A percentile compares a stretch with the other conserved stretches of the same genome.
Evolutionary conservation across 495 filamentous ascomycete species (phyloP).

Genomic region (Sordaria brevicollis): DNA sequence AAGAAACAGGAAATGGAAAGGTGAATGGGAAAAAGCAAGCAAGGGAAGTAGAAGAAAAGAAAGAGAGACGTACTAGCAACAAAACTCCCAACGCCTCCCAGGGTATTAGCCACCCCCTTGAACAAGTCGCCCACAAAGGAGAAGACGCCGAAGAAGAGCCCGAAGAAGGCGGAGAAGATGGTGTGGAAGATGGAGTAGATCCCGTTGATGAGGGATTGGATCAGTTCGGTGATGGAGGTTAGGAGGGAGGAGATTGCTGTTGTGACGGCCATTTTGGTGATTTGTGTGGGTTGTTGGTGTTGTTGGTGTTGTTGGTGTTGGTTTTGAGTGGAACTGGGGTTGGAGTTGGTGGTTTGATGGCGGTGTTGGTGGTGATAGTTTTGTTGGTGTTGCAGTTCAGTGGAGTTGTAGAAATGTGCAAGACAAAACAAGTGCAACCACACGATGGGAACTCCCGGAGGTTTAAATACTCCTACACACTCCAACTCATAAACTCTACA

Average conservation of each 20-base stretch:
- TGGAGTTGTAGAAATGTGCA: background rate
- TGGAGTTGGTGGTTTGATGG: background rate
- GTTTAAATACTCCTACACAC: background rate
- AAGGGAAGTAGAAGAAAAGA: background rate
- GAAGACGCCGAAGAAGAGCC: constrained; percentile 19
- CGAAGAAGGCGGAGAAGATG: constrained; percentile 14
- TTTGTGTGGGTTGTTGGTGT: background rate
- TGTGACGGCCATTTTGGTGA: constrained; percentile 23
- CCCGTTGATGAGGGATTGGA: constrained; percentile 18
- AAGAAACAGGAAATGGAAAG: background rate
- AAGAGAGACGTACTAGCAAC: constrained; percentile 16
- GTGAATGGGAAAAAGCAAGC: background rate
- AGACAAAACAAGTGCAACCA: background rate
- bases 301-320: background rate
- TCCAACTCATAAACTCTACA: background rate
- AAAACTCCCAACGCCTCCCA: constrained; percentile 23
- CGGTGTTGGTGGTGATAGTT: background rate
- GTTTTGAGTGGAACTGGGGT: background rate
- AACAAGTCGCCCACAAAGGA: constrained; percentile 16
- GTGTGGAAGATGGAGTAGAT: constrained; percentile 19
- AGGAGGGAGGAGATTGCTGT: constrained; percentile 21
- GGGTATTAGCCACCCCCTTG: constrained; percentile 20
- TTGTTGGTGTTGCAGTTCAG: background rate
- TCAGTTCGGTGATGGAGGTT: constrained; percentile 22
- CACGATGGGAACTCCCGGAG: background rate